These are phyloP conservation scores for Dorcoceras hygrometricum DNA, from an alignment of 257 asterid species.

Conservation along the genomic window DNA sequence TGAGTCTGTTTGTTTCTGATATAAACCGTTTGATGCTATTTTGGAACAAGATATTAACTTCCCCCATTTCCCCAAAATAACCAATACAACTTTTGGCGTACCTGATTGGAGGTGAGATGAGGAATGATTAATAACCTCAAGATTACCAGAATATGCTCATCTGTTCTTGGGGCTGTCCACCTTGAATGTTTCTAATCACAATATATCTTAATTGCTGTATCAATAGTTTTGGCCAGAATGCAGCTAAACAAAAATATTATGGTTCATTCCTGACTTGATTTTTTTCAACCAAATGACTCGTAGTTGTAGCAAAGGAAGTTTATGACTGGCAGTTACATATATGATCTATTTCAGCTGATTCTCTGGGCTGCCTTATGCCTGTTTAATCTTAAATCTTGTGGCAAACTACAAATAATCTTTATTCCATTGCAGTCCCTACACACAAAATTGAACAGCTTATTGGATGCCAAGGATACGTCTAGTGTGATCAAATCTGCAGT, in stretches of 20 bases:
- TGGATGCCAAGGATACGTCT: conserved; percentile 39
- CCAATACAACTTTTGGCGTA: too few species aligned
- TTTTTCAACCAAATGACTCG: too few species aligned
- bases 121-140: neutral
- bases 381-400: conserved; percentile 43
- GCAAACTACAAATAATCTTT: neutral
- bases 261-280: too few species aligned
- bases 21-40: neutral
- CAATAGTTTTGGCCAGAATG: too few species aligned
- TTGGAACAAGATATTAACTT: too few species aligned
- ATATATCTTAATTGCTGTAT: too few species aligned
- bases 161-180: too few species aligned
- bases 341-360: neutral
- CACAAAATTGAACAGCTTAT: conserved; percentile 51
- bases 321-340: neutral
- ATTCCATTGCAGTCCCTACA: conserved; percentile 61
- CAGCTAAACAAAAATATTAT: too few species aligned
- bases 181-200: too few species aligned
- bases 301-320: neutral
- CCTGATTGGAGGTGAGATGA: neutral
- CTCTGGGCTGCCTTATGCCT: neutral
- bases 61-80: too few species aligned
- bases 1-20: neutral
- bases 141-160: neutral
- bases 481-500: conserved; percentile 60